These are phyloP conservation scores for Rhodosporidiobolus odoratus DNA, from an alignment of 768 basidiomycete genomes.

Conservation along the genomic window DNA sequence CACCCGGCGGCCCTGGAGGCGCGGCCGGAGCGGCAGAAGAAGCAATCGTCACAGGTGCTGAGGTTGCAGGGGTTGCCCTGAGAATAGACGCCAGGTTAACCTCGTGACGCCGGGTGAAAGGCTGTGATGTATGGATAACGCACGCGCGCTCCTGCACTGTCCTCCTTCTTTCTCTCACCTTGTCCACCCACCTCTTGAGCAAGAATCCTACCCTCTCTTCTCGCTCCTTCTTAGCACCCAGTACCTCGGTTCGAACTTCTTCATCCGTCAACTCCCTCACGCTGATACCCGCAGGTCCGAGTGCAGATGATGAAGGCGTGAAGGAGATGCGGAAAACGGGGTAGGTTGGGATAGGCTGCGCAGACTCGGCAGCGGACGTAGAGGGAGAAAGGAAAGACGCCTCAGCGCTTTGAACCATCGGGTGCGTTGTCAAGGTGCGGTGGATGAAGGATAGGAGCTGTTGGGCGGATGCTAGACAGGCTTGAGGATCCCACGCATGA, in stretches of 20 bases:
- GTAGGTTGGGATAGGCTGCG: too few relatives aligned
- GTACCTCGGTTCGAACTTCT: slow-evolving; percentile 15
- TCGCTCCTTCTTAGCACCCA: slow-evolving; percentile 4
- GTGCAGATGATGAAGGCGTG: not conserved
- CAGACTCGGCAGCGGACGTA: not conserved
- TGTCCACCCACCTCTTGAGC: slow-evolving; percentile 19
- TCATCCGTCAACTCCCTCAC: not conserved
- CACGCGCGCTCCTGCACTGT: not conserved
- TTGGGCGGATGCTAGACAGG: slow-evolving; percentile 71
- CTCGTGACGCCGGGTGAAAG: not conserved
- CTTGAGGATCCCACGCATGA: slow-evolving; percentile 67
- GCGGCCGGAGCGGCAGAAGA: not conserved
- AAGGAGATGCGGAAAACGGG: slow-evolving; percentile 39
- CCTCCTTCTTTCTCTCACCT: slow-evolving; percentile 6
- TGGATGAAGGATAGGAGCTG: slow-evolving; percentile 58
- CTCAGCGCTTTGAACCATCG: not conserved
- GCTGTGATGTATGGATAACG: not conserved
- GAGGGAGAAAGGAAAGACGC: not conserved
- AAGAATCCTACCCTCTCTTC: slow-evolving; percentile 29
- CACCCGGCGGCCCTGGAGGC: not conserved
- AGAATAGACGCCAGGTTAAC: not conserved
- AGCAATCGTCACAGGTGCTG: not conserved
- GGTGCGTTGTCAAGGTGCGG: not conserved
- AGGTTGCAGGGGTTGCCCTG: too few relatives aligned
- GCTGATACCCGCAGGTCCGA: not conserved